Evolutionary conservation across 305 asterid species (phyloP).

Genomic region (Fraxinus nigra): DNA sequence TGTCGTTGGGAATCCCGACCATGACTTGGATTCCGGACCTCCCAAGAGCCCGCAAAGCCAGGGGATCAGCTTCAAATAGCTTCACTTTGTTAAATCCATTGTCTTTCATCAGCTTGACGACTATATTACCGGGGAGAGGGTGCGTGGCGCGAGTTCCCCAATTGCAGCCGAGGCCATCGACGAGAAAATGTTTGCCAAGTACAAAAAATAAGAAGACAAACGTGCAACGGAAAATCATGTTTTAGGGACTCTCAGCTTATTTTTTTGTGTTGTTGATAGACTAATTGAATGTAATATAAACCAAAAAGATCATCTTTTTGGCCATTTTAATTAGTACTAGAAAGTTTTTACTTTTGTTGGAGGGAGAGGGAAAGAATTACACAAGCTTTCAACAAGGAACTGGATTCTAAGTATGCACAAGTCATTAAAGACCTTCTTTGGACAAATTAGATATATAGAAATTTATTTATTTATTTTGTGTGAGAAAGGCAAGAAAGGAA

Average conservation of each 20-base stretch:
- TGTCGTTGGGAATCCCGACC: slow-evolving; percentile 85
- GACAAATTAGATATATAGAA: background rate
- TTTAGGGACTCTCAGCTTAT: background rate
- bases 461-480: background rate
- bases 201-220: slow-evolving; percentile 30
- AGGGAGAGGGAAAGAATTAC: slow-evolving; percentile 48
- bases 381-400: slow-evolving; percentile 46
- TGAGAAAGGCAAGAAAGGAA: slow-evolving; percentile 21
- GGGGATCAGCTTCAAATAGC: slow-evolving; percentile 66
- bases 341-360: slow-evolving; percentile 27
- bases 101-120: slow-evolving; percentile 61
- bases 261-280: background rate
- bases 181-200: background rate
- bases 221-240: slow-evolving; percentile 29
- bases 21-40: slow-evolving; percentile 70
- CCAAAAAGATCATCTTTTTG: slow-evolving; percentile 20
- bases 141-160: slow-evolving; percentile 65
- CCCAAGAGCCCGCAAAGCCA: slow-evolving; percentile 52
- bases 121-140: slow-evolving; percentile 58
- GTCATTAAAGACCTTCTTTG: background rate
- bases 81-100: slow-evolving; percentile 70
- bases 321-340: slow-evolving; percentile 5
- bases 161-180: slow-evolving; percentile 48
- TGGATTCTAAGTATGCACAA: slow-evolving; percentile 37
- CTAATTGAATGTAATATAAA: slow-evolving; percentile 7